Evolutionary conservation across 345 rosid species (phyloP), one percentile per base, ranked within the genome.

Genomic region (Corchorus capsularis): DNA sequence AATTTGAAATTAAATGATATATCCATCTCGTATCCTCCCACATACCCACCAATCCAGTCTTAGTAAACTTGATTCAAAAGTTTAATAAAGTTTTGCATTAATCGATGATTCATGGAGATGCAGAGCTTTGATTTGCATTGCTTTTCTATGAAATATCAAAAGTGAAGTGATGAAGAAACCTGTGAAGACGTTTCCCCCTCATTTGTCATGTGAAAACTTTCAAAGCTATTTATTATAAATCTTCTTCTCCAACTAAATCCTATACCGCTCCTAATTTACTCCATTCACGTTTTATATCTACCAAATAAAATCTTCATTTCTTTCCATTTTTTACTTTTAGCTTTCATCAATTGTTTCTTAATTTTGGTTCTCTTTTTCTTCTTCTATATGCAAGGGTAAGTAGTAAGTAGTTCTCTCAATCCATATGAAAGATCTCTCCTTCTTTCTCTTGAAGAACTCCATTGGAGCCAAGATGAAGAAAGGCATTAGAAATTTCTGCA

Each of bases 401-500:
- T 27, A 27, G 27, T 27, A 27, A 27, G 7, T 27, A 39, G 4
- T 27, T 27, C 55, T 57, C 35, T 13, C n/a, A 19, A 20, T 49
- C 77, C 78, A 89, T 91, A 89, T 91, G 94, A 93, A 85, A 81
- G 93, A 91, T 77, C 78, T 91, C 59, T 92, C 94, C 15, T 88
- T 90, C 46, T 82, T 89, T 70, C 84, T 89, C 83, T 85, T 91
- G 75, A 91, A 93, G 73, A 93, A 91, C 82, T 79, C 75, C 61
- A 45, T 89, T 1, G 91, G 87, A 15, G 77, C 93, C 63, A 88
- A 84, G 86, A 89, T 92, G 96, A 87, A 85, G 77, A 88, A 89
- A 85, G 85, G 92, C n/a, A 82, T 94, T 17, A 68, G 79, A 54
- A 89, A 82, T 34, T 85, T 89, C 35, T 92, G 96, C 83, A 84